Base-by-base conservation (phyloP, 179 eudicot species). In the Amaranthus tricolor region DNA sequence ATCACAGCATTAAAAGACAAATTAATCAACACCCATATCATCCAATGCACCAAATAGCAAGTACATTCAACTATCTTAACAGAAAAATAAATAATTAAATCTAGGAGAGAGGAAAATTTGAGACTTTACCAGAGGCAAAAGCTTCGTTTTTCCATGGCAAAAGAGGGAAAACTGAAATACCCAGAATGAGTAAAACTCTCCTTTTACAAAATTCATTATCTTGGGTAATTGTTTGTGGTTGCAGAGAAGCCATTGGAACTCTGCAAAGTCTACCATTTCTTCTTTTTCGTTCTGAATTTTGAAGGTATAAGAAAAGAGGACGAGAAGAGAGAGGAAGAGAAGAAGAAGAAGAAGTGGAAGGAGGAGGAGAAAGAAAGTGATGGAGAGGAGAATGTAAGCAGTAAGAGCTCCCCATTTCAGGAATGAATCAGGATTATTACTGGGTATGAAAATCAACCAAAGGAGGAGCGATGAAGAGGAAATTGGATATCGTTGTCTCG, bases 91-190 rank as follows among this genome's bases (percentile, higher is more conserved):
- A 66, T 16, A 44, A 53, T 15, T 65, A 55, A 70, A 19, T 0
- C 9, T 47, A 65, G 12, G 59, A 70, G 20, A 67, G 58, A 45
- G 40, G 17, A 43, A 71, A 66, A 47, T 45, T 21, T 57, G 51
- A 58, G 76, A 78, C 73, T 79, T 31, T 74, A 90, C 89, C 97
- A 65, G 79, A 9, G 20, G 85, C 84, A 68, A 83, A 64, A 61
- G 70, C 85, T 68, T 57, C 62, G 19, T 78, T 83, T 58, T 78
- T 87, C 74, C 84, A 77, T 9, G 81, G 84, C 58, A 91, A 64
- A 66, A 93, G 69, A 0, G 97, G 94, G 50, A 90, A 74, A 72
- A 88, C 68, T 24, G 93, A 88, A 61, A 89, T 40, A 60, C 98
- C 97, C 82, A 94, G 73, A 68, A 87, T 68, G 44, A 88, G 55